Conservation (phyloP, 1,139 yeast genomes). For the Taphrina pruni region DNA sequence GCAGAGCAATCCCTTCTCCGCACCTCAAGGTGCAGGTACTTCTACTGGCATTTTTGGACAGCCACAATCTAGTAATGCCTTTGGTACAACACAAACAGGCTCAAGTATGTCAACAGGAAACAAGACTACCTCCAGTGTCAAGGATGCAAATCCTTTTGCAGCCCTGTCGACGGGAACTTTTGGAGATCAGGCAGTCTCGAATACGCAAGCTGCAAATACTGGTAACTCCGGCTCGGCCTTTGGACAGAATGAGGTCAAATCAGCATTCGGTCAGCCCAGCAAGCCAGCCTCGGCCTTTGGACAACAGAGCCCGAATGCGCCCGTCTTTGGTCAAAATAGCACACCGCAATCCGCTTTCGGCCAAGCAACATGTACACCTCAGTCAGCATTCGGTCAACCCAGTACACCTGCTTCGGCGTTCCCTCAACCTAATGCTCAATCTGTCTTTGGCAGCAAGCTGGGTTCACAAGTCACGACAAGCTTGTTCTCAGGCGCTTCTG, state of each 20-base stretch:
- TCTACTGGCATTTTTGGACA: slow-evolving; percentile 3
- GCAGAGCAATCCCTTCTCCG: not conserved
- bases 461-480: not conserved
- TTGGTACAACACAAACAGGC: not conserved
- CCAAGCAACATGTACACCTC: not conserved
- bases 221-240: slow-evolving; percentile 3
- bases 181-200: slow-evolving; percentile 3
- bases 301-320: not conserved
- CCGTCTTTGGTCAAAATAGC: slow-evolving; percentile 5
- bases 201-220: not conserved
- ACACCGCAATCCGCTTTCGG: slow-evolving; percentile 7
- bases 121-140: not conserved
- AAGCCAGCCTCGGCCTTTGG: not conserved
- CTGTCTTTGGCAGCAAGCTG: not conserved
- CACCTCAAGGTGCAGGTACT: not conserved
- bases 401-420: slow-evolving; percentile 13
- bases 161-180: not conserved
- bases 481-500: too few species aligned
- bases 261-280: slow-evolving; percentile 6
- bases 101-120: not conserved
- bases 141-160: slow-evolving; percentile 3
- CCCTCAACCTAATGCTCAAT: not conserved
- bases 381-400: slow-evolving; percentile 5
- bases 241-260: not conserved
- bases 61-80: slow-evolving; percentile 1